Evolutionary conservation across 1,139 yeast genomes (phyloP), one percentile per base, ranked within the genome.

Genomic region (Kodamaea suecica): DNA sequence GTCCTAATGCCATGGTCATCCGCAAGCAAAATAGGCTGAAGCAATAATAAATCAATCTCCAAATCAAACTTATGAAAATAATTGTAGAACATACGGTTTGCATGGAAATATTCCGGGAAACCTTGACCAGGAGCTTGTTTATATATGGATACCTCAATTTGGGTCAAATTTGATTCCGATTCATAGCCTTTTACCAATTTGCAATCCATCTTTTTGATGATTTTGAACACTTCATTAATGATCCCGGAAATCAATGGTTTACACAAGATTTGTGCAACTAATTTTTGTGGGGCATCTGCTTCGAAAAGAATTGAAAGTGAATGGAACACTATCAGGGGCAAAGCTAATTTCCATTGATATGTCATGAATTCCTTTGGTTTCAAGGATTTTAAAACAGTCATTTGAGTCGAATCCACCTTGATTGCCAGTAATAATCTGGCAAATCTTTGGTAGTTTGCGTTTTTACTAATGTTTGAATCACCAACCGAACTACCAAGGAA

Each of bases 1-100:
- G 96, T 85, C 54, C 85, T 81, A 36, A 87, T 80, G 30, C 84
- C 81, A 52, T 76, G 76, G 55, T 87, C 95, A 59, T 87, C 96
- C 12, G 94, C 95, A 40, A 87, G 65, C 37, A 88, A 66, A 39
- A 88, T 88, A 3, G 96, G 95, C 55, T 87, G 95, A 41, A 88
- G 69, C 38, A 88, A 63, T 33, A 87, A 64, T 52, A 87, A 68
- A 58, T 88, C 97, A 32, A 84, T 66, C 42, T 81, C 78, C 39
- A 85, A 55, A 34, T 73, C 74, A 35, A 66, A 57, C 37, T 67
- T 73, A 44, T 79, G 71, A 55, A 58, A 76, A 48, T 72, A 83
- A 43, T 78, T 77, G 57, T 78, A 83, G 47, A 80, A 81, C 34
- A 81, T 57, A 29, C 59, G 59, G 21, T 83, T 81, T 10, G 80